Evolutionary conservation across 208 protist genomes (phyloP).

Genomic region (Herpetomonas tarakana): DNA sequence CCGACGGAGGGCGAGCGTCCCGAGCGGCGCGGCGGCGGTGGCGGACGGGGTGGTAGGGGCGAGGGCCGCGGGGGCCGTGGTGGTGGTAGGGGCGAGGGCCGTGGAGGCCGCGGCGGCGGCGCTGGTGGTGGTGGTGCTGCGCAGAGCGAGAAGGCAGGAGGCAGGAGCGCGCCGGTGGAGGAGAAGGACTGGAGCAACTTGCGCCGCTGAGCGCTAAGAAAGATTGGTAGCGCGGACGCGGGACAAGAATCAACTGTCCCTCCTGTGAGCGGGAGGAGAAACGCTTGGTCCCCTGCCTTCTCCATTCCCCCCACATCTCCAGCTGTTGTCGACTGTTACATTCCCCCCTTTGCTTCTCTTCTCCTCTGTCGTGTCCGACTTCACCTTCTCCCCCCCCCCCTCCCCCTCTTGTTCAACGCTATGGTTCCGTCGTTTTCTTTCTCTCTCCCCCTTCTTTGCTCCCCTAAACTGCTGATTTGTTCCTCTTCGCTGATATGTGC

Average conservation of each 20-base stretch:
- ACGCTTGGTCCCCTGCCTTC: too few species aligned
- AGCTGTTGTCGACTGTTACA: too few species aligned
- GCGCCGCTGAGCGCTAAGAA: conserved; percentile 16
- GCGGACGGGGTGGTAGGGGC: conserved; percentile 7
- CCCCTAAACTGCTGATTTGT: conserved; percentile 7
- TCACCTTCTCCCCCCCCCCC: too few species aligned
- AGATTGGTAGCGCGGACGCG: not conserved
- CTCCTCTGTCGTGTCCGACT: too few species aligned
- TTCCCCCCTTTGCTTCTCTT: too few species aligned
- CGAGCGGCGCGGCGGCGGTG: conserved; percentile 3
- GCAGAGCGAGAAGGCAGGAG: conserved; percentile 4
- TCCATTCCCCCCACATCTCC: too few species aligned
- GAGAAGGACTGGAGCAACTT: conserved; percentile 33
- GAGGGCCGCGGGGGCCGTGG: conserved; percentile 18
- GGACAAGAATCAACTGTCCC: not conserved
- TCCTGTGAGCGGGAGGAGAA: too few species aligned
- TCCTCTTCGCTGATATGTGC: too few species aligned
- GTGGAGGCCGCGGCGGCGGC: conserved; percentile 18
- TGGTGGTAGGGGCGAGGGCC: conserved; percentile 13
- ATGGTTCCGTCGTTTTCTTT: not conserved
- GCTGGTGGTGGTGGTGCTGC: conserved; percentile 15
- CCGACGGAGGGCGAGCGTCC: not conserved
- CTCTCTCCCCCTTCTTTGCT: conserved; percentile 5
- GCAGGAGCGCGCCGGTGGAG: conserved; percentile 1
- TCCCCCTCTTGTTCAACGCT: not conserved